A percentile compares a stretch with the other conserved stretches of the same genome.
phyloP scores from a whole-genome alignment of 2,329 filamentous ascomycete genomes.

The Ambrosiella beaveri region DNA sequence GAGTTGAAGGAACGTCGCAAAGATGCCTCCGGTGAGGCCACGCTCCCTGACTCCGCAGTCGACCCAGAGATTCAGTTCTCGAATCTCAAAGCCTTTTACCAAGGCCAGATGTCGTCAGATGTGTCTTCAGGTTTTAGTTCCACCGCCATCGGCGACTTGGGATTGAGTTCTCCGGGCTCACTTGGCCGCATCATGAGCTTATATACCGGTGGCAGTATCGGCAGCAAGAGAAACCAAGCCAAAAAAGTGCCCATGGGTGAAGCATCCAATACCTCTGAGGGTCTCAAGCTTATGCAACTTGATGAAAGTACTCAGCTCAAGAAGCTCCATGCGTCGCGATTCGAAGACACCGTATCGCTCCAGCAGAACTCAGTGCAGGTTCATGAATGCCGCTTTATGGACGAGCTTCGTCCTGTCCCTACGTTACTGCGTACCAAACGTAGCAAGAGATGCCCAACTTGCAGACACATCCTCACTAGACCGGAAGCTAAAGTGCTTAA shows the following conservation, averaged over 20 bases:
- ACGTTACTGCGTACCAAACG: conserved; percentile 78
- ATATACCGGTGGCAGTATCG: conserved; percentile 51
- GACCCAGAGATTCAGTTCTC: conserved; percentile 56
- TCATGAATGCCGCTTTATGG: conserved; percentile 42
- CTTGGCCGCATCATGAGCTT: conserved; percentile 81
- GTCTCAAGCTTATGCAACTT: conserved; percentile 44
- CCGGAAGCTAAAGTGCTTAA: conserved; percentile 81
- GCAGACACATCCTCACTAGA: conserved; percentile 87
- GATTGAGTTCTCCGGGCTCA: conserved; percentile 60
- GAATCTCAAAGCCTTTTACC: conserved; percentile 65
- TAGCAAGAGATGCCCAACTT: conserved; percentile 80
- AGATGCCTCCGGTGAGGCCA: conserved; percentile 21
- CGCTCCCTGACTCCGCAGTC: conserved; percentile 28
- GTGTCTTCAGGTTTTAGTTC: conserved; percentile 30
- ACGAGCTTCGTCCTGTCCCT: conserved; percentile 64
- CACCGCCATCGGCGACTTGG: conserved; percentile 28
- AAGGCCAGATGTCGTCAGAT: conserved; percentile 50
- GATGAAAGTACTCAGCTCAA: conserved; percentile 46
- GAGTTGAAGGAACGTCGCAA: conserved; percentile 36
- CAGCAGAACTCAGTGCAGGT: conserved; percentile 33
- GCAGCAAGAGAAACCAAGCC: conserved; percentile 46
- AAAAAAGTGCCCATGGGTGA: conserved; percentile 66
- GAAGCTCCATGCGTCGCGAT: conserved; percentile 40
- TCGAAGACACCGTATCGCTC: conserved; percentile 40
- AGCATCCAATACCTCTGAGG: conserved; percentile 52